These are phyloP conservation scores for Brassica carinata DNA, from an alignment of 345 rosid genomes.

Conservation along the genomic window DNA sequence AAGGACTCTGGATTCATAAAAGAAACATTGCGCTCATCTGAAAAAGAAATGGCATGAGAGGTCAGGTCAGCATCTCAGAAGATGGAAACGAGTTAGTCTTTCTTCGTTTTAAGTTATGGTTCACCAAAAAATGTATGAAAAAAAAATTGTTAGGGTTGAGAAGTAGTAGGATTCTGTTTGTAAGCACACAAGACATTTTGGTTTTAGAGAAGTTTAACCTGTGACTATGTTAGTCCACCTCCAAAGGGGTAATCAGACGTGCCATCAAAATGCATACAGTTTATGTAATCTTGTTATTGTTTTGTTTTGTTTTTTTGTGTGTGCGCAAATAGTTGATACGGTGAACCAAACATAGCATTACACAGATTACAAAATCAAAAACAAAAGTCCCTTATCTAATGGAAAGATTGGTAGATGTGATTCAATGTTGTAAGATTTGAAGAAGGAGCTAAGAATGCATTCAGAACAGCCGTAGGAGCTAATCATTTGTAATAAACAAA, in stretches of 20 bases:
- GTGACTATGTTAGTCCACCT: slow-evolving; percentile 20
- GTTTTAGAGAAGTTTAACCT: slow-evolving; percentile 34
- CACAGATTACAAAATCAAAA: no score
- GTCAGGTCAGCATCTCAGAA: not conserved
- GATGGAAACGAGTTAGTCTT: slow-evolving; percentile 4
- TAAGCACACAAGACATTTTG: slow-evolving; percentile 16
- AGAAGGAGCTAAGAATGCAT: no score
- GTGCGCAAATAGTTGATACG: no score
- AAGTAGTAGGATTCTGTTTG: slow-evolving; percentile 19
- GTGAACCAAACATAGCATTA: no score
- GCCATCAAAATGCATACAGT: slow-evolving; percentile 13
- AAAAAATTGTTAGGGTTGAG: slow-evolving; percentile 19
- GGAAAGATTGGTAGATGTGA: no score
- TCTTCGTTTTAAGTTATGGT: slow-evolving; percentile 5
- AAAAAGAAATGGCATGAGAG: not conserved
- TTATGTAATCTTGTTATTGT: not conserved
- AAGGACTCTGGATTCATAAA: slow-evolving; percentile 1
- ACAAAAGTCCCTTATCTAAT: no score
- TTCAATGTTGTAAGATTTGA: no score
- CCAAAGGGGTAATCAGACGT: slow-evolving; percentile 10
- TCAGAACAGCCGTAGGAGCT: no score
- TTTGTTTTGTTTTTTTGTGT: no score
- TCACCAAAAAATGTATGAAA: slow-evolving; percentile 29
- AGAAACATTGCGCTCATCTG: not conserved
- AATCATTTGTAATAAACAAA: no score